Percentiles rank a stretch among this genome's conserved stretches.
Conservation (phyloP, 2,329 filamentous ascomycete genomes). For the Podosphaera aphanis region DNA sequence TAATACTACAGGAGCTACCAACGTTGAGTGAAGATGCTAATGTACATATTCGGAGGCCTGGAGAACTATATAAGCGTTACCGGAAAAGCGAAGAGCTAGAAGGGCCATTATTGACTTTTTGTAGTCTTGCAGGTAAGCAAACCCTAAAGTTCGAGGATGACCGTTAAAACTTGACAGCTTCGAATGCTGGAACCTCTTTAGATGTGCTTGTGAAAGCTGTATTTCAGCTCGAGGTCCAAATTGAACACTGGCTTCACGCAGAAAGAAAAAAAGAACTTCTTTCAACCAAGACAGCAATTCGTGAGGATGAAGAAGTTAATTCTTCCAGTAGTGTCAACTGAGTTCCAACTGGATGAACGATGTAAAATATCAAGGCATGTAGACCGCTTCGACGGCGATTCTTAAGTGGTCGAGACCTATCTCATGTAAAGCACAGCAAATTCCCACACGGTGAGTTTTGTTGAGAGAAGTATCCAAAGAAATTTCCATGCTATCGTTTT, state of each 20-base stretch:
- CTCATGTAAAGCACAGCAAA: neutral
- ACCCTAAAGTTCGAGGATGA: constrained; percentile 1
- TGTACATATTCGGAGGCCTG: constrained; percentile 13
- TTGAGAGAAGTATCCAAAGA: too few species aligned
- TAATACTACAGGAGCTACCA: constrained; percentile 12
- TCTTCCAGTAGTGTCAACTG: neutral
- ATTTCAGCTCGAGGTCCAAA: constrained; percentile 11
- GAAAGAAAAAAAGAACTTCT: constrained; percentile 7
- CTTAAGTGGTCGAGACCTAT: neutral
- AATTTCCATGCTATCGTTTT: too few species aligned
- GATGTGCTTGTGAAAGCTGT: constrained; percentile 10
- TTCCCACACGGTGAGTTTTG: neutral
- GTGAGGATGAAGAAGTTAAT: neutral
- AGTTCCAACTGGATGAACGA: neutral
- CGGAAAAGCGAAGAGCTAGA: constrained; percentile 21
- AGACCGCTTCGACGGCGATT: neutral
- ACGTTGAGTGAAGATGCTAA: constrained; percentile 5
- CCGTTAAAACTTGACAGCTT: constrained; percentile 6
- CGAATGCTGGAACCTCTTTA: constrained; percentile 10
- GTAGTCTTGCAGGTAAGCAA: constrained; percentile 20
- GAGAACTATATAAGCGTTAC: constrained; percentile 17
- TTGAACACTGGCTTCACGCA: constrained; percentile 12
- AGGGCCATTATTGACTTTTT: constrained; percentile 20
- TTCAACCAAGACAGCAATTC: neutral
- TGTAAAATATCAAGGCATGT: neutral